Percentiles rank a stretch among this genome's conserved stretches.
Evolutionary conservation across 1,139 yeast species (phyloP).

Genomic region (Yamadazyma epiphylla): DNA sequence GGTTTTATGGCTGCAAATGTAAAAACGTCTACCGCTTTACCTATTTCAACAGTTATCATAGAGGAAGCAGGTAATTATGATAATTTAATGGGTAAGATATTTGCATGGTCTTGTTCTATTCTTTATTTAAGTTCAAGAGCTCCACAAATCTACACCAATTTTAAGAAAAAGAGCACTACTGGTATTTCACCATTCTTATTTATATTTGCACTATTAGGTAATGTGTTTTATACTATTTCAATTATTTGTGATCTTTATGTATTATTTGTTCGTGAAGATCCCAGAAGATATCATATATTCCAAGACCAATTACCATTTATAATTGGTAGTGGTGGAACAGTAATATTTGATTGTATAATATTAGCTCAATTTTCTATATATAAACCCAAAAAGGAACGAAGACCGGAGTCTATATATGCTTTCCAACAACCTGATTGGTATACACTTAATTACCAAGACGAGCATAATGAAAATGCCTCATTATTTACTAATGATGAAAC

Average conservation of each 20-base stretch:
- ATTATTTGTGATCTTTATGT: constrained; percentile 26
- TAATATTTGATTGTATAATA: constrained; percentile 30
- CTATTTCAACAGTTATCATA: constrained; percentile 1
- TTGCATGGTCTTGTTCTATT: constrained; percentile 76
- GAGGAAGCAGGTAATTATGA: constrained; percentile 1
- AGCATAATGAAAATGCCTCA: constrained; percentile 6
- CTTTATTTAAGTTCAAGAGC: constrained; percentile 71
- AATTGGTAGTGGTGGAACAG: constrained; percentile 35
- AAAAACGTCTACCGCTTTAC: constrained; percentile 6
- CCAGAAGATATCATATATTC: constrained; percentile 9
- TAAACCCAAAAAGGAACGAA: constrained; percentile 2
- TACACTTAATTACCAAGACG: constrained; percentile 15
- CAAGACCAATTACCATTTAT: constrained; percentile 33
- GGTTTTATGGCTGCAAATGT: constrained; percentile 8
- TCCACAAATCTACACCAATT: constrained; percentile 63
- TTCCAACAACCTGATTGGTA: constrained; percentile 42
- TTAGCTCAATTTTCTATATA: constrained; percentile 32
- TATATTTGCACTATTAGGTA: constrained; percentile 35
- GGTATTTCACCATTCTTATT: constrained; percentile 37
- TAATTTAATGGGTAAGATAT: constrained; percentile 38
- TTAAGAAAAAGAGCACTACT: constrained; percentile 24
- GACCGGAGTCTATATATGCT: constrained; percentile 7
- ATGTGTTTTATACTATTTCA: constrained; percentile 31
- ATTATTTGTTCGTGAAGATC: constrained; percentile 9
- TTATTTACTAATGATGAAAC: constrained; percentile 2